These are phyloP conservation scores for Chionographis japonica DNA, from an alignment of 106 monocot genomes.

Conservation along the genomic window DNA sequence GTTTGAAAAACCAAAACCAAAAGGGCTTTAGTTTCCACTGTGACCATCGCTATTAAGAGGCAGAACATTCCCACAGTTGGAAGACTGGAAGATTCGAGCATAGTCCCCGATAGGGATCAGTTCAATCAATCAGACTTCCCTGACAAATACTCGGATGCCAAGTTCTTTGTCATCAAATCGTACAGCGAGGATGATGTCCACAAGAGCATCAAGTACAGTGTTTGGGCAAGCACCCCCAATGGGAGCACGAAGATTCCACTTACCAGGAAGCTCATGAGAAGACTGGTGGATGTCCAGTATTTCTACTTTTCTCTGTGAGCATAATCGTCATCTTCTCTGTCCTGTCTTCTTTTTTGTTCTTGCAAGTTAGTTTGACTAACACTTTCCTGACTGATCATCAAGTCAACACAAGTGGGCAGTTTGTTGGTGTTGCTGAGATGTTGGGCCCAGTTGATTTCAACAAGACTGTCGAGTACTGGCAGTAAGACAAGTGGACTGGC, in stretches of 20 bases:
- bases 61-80: slow-evolving; percentile 24
- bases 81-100: slow-evolving; percentile 25
- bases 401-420: slow-evolving; percentile 92
- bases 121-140: slow-evolving; percentile 64
- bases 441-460: slow-evolving; percentile 80
- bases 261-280: slow-evolving; percentile 61
- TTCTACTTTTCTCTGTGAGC: slow-evolving; percentile 80
- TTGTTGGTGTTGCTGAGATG: slow-evolving; percentile 91
- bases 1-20: slow-evolving; percentile 33
- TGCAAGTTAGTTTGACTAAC: background rate
- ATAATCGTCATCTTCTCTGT: background rate
- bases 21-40: slow-evolving; percentile 18
- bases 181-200: slow-evolving; percentile 91
- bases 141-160: slow-evolving; percentile 54
- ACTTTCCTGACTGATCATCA: slow-evolving; percentile 9
- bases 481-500: slow-evolving; percentile 91
- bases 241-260: slow-evolving; percentile 74
- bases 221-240: slow-evolving; percentile 88
- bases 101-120: slow-evolving; percentile 42
- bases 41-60: slow-evolving; percentile 24
- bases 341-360: background rate
- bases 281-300: slow-evolving; percentile 52
- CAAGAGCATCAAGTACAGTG: slow-evolving; percentile 72
- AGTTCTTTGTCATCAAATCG: slow-evolving; percentile 81
- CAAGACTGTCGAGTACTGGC: slow-evolving; percentile 86